Evolutionary conservation across 179 eudicot species (phyloP), one percentile per base, ranked within the genome.

Genomic region (Gypsophila paniculata): DNA sequence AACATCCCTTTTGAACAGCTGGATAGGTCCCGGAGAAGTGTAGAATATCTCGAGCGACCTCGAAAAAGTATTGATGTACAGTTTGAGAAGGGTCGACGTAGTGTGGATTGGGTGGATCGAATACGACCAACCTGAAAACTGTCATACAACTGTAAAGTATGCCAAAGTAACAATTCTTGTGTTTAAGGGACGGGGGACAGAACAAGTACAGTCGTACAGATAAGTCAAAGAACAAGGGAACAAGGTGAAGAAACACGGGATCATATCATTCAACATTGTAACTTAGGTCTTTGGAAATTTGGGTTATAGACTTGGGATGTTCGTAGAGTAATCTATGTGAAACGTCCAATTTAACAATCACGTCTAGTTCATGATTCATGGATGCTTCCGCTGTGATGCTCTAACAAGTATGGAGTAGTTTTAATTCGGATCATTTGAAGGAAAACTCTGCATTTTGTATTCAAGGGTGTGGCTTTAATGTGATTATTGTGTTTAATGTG

Each of bases 41-140:
- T 91, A 25, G 98, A 93, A 38, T 85, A 74, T 77, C 80, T 65
- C 34, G 98, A 89, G 74, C 87, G 83, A 69, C 77, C 96, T 2
- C 80, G 97, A 18, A 80, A 62, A 71, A 93, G 96, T 75, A 68
- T 89, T 14, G 98, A 93, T 63, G 70, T 83, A 49, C 97, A 91
- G 66, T 64, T 88, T 53, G 97, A 91, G 57, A 88, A 83, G 79
- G 91, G 79, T 18, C 80, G 98, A 62, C 86, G 85, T 70, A 93
- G 98, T 63, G 93, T 93, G 58, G 97, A 91, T 82, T 91, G 97
- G 93, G 79, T 91, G 81, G 98, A 91, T 81, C 83, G 90, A 73
- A 79, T 91, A 71, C 78, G 87, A 52, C 79, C 85, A 22, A 78
- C 77, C 21, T 87, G 80, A 82, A 71, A 54, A 69, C 9, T 42